Evolutionary conservation across 441 rosid genomes (phyloP).

Genomic region (Corymbia citriodora): DNA sequence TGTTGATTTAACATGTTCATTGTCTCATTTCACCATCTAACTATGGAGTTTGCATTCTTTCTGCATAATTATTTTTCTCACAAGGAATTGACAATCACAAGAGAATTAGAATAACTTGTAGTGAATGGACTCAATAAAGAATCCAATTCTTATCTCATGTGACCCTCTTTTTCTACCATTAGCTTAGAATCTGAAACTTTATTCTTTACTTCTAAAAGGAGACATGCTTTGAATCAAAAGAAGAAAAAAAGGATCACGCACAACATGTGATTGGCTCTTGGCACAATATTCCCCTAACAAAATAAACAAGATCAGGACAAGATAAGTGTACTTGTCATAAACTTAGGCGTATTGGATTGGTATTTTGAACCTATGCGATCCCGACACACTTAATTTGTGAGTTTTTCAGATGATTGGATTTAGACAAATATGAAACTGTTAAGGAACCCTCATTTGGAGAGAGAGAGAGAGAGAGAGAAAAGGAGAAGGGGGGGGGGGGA

Average conservation of each 20-base stretch:
- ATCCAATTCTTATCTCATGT: fast-evolving
- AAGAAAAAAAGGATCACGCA: background rate
- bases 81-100: background rate
- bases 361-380: fast-evolving
- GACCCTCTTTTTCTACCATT: background rate
- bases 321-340: background rate
- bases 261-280: background rate
- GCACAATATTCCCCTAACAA: background rate
- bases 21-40: background rate
- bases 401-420: fast-evolving
- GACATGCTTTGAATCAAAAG: background rate
- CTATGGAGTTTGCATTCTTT: background rate
- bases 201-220: background rate
- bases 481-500: too few relatives aligned
- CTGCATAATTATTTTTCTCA: background rate
- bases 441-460: background rate
- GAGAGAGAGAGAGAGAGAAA: too few relatives aligned
- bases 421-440: background rate
- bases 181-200: background rate
- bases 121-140: background rate
- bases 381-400: background rate
- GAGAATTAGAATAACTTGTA: background rate
- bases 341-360: fast-evolving
- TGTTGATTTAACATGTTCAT: fast-evolving
- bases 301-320: background rate